Evolutionary conservation across 768 basidiomycete species (phyloP), one percentile per base, ranked within the genome.

Genomic region (Lactarius pseudohatsudake): DNA sequence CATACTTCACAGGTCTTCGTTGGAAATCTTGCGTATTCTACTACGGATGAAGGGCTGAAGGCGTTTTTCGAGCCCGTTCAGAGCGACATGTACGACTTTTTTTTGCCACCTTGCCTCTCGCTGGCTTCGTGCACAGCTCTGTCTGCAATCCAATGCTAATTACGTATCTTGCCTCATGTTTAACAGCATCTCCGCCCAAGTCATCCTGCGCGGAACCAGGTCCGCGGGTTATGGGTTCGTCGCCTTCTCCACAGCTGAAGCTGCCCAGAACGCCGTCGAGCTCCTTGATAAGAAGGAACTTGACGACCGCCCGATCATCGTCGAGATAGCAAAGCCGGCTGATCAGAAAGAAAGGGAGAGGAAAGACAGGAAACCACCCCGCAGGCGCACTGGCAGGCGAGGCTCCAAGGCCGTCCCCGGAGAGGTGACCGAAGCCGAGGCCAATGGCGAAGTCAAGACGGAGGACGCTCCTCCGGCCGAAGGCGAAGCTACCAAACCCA

Each of bases 171-270:
- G 72, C 71, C 56, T 45, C 57, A 68, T 66, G 67, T 67, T 64
- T 68, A 64, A 0, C 69, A 96, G 93, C 75, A 79, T 91, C 74
- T 87, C 91, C 70, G 91, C 86, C 72, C 89, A 92, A 78, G 86
- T 96, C 78, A 94, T 96, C 79, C 80, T 87, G 79, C 92, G 93
- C 72, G 91, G 91, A 75, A 80, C 81, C 65, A 90, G 91, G 76
- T 90, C 93, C 68, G 90, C 93, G 75, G 92, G 94, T 68, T 96
- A 96, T 79, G 94, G 93, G 72, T 96, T 96, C 77, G 94, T 96
- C 75, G 87, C 93, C 72, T 82, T 94, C 77, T 79, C 84, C 75
- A 88, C 83, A 77, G 81, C 81, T 76, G 92, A 91, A 79, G 91
- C 93, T 75, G 92, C 90, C 68, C 83, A 92, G 80, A 86, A 86